These are phyloP conservation scores for Arthrocladium fulminans DNA, from an alignment of 2,329 filamentous ascomycete genomes.

Conservation along the genomic window DNA sequence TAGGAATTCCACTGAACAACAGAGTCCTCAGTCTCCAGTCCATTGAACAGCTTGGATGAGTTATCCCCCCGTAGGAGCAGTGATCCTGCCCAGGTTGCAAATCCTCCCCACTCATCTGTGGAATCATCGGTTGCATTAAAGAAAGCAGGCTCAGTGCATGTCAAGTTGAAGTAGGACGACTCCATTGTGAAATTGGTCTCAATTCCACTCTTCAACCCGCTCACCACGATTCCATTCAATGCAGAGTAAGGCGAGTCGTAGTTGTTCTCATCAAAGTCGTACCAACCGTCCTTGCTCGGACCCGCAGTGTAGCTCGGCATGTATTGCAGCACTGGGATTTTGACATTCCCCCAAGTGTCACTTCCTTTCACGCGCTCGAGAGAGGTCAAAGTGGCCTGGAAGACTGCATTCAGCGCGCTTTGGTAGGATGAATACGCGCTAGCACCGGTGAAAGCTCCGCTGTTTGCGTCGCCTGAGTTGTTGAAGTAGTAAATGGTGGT, in stretches of 20 bases:
- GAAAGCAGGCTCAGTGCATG: slow-evolving; percentile 12
- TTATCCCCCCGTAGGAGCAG: neutral
- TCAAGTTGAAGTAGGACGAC: slow-evolving; percentile 18
- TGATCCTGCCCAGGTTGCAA: slow-evolving; percentile 2
- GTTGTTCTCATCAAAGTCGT: slow-evolving; percentile 7
- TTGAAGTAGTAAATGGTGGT: slow-evolving; percentile 10
- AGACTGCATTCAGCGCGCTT: slow-evolving; percentile 14
- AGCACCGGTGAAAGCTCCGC: slow-evolving; percentile 9
- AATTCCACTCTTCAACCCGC: slow-evolving; percentile 11
- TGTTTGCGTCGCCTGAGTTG: slow-evolving; percentile 4
- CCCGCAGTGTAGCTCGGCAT: neutral
- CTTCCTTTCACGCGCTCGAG: slow-evolving; percentile 12
- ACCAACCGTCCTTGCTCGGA: slow-evolving; percentile 15
- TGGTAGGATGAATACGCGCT: slow-evolving; percentile 9
- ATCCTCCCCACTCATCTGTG: neutral
- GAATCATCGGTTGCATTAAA: neutral
- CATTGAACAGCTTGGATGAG: neutral
- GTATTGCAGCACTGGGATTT: slow-evolving; percentile 17
- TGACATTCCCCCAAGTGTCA: slow-evolving; percentile 21
- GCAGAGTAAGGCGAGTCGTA: slow-evolving; percentile 15
- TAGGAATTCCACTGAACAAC: neutral
- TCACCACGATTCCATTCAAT: slow-evolving; percentile 15
- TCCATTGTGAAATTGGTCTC: slow-evolving; percentile 17
- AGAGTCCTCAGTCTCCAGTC: neutral
- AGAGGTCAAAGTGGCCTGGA: slow-evolving; percentile 15